Base-by-base conservation (phyloP, 208 protist genomes). In the Leishmania major region DNA sequence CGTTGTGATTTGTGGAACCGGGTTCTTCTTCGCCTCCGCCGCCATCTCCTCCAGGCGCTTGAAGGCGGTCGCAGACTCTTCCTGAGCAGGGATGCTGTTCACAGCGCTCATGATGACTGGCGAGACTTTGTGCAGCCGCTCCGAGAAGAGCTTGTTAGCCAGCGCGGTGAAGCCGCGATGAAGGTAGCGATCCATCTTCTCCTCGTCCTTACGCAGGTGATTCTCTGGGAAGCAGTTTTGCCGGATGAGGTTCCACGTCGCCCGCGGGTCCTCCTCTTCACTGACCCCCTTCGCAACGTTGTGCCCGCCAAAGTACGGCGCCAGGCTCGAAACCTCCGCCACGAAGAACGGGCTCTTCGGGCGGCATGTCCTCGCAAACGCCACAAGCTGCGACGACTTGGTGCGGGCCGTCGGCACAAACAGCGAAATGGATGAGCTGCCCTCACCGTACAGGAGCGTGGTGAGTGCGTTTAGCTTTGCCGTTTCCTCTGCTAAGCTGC, bases 311-410 rank as follows among this genome's bases (percentile, higher is more conserved):
- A 96, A 94, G 84, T 94, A 94, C 35, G 90, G 92, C 4, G 90
- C 83, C 43, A 97, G 84, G 77, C 89, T 96, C 40, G 92, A 90
- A 22, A 96, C 87, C 83, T 97, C 92, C 47, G 89, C 87, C 15
- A 96, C 92, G 78, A 98, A 98, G 82, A 98, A 98, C 19, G 95
- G 95, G 73, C 95, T 96, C 78, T 96, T 97, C n/a, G 95, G 95
- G 11, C 93, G 88, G 81, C 95, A 98, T 47, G 92, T 97, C 66
- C 95, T 85, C 0, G 95, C 95, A 81, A 98, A 98, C 3, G 93
- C 93, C 10, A 98, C 91, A 35, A 98, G 89, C 85, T 98, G 93
- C 35, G 90, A 87, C 43, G 90, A 49, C 64, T 82, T 91, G 28
- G 95, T 98, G 57, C 91, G 87, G 25, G 78, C 75, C 28, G 93